Percentiles rank a stretch among this genome's conserved stretches.
phyloP scores from a whole-genome alignment of 805 yeast genomes.

The Saccharomycopsis babjevae region DNA sequence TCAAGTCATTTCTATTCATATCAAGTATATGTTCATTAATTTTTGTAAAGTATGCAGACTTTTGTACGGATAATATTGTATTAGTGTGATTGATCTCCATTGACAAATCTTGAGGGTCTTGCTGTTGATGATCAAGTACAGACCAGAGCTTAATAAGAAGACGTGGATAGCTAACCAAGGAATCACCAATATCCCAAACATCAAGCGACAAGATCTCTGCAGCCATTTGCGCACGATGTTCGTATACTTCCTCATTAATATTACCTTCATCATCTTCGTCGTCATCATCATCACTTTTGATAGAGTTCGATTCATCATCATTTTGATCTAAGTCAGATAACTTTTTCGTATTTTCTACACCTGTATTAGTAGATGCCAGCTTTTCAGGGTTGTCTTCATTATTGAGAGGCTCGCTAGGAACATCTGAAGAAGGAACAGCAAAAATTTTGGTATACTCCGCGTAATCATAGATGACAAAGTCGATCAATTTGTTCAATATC shows the following conservation, averaged over 20 bases:
- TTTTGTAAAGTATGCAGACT: constrained; percentile 84
- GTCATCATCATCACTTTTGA: constrained; percentile 16
- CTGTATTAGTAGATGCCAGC: neutral
- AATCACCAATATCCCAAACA: constrained; percentile 87
- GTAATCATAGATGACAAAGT: constrained; percentile 44
- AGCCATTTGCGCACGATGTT: constrained; percentile 53
- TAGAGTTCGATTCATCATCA: constrained; percentile 16
- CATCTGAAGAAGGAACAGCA: neutral
- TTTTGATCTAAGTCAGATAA: constrained; percentile 20
- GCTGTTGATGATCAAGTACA: constrained; percentile 56
- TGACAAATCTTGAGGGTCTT: constrained; percentile 21
- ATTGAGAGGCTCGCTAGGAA: neutral
- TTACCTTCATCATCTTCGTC: constrained; percentile 22
- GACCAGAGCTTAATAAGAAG: constrained; percentile 70
- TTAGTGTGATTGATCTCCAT: neutral
- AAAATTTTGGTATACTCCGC: constrained; percentile 22
- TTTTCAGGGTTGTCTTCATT: neutral
- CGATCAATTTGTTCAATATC: constrained; percentile 52
- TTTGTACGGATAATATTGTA: constrained; percentile 44
- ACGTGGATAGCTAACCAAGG: constrained; percentile 66
- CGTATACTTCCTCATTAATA: constrained; percentile 29
- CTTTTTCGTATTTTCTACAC: constrained; percentile 67
- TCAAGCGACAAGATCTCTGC: constrained; percentile 87
- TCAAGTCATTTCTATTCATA: constrained; percentile 70
- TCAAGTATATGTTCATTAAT: constrained; percentile 84